These are phyloP conservation scores for Quercus mongolica DNA, from an alignment of 306 rosid species.

Conservation along the genomic window DNA sequence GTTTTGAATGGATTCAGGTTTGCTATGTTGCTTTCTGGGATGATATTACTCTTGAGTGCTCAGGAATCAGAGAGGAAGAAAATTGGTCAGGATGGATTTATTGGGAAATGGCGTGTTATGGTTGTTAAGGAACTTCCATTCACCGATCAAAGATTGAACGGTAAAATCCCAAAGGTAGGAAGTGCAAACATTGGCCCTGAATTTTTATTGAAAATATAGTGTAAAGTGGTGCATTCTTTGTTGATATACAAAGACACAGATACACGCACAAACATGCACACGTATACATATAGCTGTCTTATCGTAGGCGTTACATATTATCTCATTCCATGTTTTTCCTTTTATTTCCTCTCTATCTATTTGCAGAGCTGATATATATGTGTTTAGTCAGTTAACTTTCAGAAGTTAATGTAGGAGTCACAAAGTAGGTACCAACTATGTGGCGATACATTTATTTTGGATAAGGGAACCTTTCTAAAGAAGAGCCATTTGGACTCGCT, in stretches of 20 bases:
- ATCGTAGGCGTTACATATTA: too few relatives aligned
- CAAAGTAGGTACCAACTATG: not conserved
- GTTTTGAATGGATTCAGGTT: slow-evolving; percentile 48
- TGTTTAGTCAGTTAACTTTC: not conserved
- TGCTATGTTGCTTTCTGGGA: slow-evolving; percentile 81
- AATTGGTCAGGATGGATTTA: slow-evolving; percentile 59
- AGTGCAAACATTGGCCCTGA: not conserved
- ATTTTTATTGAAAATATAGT: not conserved
- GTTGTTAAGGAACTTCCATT: slow-evolving; percentile 88
- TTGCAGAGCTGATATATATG: not conserved
- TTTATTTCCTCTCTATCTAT: not conserved
- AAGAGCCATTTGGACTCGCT: too few relatives aligned
- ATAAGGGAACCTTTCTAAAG: too few relatives aligned
- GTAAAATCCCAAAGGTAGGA: slow-evolving; percentile 71
- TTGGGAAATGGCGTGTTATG: slow-evolving; percentile 81
- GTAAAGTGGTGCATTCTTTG: not conserved
- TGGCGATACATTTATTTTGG: not conserved
- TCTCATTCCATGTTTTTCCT: not conserved
- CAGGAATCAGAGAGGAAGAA: slow-evolving; percentile 59
- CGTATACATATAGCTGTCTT: too few relatives aligned
- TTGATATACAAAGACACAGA: not conserved
- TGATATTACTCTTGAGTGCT: slow-evolving; percentile 38
- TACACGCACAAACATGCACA: too few relatives aligned
- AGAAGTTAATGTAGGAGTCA: not conserved
- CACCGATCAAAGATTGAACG: slow-evolving; percentile 83